Evolutionary conservation across 164 flowering plant genomes (phyloP), one percentile per base, ranked within the genome.

Genomic region (Magnolia changhungtana): DNA sequence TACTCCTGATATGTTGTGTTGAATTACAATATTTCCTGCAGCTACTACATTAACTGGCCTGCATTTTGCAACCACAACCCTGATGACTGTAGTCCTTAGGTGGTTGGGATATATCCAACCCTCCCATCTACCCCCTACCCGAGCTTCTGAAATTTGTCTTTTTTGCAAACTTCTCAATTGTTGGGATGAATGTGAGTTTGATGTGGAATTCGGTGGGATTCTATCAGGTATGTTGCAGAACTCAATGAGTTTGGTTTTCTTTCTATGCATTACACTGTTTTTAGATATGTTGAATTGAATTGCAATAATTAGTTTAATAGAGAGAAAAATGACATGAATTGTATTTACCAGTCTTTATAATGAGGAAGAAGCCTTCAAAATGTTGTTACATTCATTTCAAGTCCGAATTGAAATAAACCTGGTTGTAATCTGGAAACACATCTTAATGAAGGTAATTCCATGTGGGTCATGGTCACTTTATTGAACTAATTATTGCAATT

Each of bases 171-270:
- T 92, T 90, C 74, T 94, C 97, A 23, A 94, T 94, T 79, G 96
- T 92, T 73, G 96, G 98, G 68, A 94, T 94, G 97, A 94, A 94
- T 80, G 89, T 94, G 79, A 92, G 98, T 75, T 79, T 94, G 66
- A 94, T 94, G 97, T 91, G 96, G 93, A 94, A 92, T 67, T 92
- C 98, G 8, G 96, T 94, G 49, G 98, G 97, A 50, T 92, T 94
- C 69, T 92, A 92, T 78, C 97, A 92, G 96, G 98, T 92, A 50
- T 37, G 80, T 68, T 50, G 55, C 59, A 19, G 27, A 45, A 67
- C 55, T 37, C 16, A 11, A 13, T 68, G 5, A 3, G 45, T 74
- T 10, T 69, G 10, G 14, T 67, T 67, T 67, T 29, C 49, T 29
- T 67, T 67, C 49, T 8, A 31, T 13, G 37, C 37, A 31, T 31